These are phyloP conservation scores for Pinus albicaulis DNA, from an alignment of 75 land plant species.

Conservation along the genomic window DNA sequence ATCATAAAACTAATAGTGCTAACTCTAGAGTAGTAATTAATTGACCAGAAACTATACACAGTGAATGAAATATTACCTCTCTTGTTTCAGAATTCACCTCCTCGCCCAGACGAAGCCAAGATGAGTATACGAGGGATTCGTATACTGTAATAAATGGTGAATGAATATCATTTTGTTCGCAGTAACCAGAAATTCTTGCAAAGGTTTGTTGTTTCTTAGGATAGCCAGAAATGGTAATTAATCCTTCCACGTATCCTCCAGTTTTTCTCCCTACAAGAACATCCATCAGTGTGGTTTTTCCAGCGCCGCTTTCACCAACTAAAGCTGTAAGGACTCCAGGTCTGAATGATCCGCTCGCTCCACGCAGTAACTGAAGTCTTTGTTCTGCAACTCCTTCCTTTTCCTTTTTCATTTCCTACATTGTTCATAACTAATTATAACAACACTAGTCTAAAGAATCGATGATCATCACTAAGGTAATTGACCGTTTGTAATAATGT, in stretches of 20 bases:
- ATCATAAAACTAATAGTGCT: not conserved
- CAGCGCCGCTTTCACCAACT: constrained; percentile 12
- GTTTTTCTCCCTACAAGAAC: not conserved
- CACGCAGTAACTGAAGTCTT: not conserved
- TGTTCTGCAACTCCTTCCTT: not conserved
- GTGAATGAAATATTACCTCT: constrained; percentile 9
- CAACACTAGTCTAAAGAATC: not conserved
- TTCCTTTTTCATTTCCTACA: constrained; percentile 10
- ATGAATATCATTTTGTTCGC: constrained; percentile 22
- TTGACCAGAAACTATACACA: not conserved
- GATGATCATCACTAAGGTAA: no score
- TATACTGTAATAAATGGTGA: constrained; percentile 31
- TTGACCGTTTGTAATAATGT: no score
- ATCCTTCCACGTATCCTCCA: constrained; percentile 17
- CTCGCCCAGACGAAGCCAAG: constrained; percentile 31
- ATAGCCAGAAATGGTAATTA: constrained; percentile 16
- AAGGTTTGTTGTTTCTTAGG: constrained; percentile 30
- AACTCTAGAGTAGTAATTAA: not conserved
- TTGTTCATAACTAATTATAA: not conserved
- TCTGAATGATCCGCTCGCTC: constrained; percentile 8
- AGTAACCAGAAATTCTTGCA: constrained; percentile 20
- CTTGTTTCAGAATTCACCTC: constrained; percentile 17
- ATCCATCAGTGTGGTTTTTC: not conserved
- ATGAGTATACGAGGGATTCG: constrained; percentile 35
- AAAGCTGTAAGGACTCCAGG: constrained; percentile 12